Base-by-base conservation (phyloP, 2,329 filamentous ascomycete species). In the Sclerotinia spermophila region DNA sequence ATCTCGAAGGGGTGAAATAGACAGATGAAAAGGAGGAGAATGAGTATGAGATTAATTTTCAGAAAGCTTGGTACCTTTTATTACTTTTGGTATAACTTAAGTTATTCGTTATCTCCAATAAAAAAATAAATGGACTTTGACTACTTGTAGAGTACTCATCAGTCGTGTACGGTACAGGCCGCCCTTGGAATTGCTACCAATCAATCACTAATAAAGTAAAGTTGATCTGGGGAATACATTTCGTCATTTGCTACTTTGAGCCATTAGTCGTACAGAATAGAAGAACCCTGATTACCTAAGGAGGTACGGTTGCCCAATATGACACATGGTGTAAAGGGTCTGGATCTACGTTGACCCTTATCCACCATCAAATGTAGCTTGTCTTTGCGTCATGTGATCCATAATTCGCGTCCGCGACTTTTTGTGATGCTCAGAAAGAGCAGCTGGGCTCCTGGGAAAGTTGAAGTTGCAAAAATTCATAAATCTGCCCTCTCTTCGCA, bases 321-420 rank as follows among this genome's bases (percentile, higher is more conserved):
- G 30, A 24, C 48, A 51, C 27, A 6, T 17, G 30, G 17, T 56
- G 30, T 10, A 4, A 55, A 5, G 10, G 8, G 17, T 53, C 17
- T 27, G 15, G 5, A 58, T 58, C 55, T 64, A 65, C 45, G 61
- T 53, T 65, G 45, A 24, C 61, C 44, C 2, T 13, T 30, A 6
- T 1, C 15, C 13, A 6, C 24, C 11, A 30, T n/a, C 1, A 60
- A 10, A 30, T 21, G n/a, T 3, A 40, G 6, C 11, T 13, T 6
- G 27, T 13, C 27, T 24, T 6, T 5, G 17, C 30, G 19, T 66
- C 62, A 66, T 66, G 62, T 66, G 62, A 66, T 53, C 35, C 62
- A 53, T 66, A 66, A 42, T 53, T 68, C 66, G 58, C 55, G 66
- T 68, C 44, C 66, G 66, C 66, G 66, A 68, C 55, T 61, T 68